phyloP scores from a whole-genome alignment of 1,284 basidiomycete genomes.

The Athelia psychrophila region DNA sequence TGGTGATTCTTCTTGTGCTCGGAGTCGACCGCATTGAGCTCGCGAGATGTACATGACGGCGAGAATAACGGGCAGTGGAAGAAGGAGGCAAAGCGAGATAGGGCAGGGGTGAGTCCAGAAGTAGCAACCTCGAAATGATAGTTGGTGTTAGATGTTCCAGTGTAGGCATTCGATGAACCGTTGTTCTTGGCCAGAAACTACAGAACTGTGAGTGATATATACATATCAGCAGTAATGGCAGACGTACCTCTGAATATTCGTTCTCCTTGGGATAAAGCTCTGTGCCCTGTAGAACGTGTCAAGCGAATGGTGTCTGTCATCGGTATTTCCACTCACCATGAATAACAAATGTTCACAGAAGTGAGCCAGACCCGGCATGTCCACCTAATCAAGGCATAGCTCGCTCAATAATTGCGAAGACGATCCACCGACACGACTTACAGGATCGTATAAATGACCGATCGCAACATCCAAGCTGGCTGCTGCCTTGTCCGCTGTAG shows the following conservation, averaged over 20 bases:
- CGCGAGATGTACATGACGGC: constrained; percentile 88
- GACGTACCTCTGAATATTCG: constrained; percentile 79
- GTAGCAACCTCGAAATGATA: constrained; percentile 94
- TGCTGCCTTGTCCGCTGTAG: constrained; percentile 90
- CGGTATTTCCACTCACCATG: constrained; percentile 58
- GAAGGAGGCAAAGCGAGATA: constrained; percentile 92
- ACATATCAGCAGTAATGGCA: constrained; percentile 2
- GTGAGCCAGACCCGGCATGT: constrained; percentile 88
- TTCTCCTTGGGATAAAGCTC: constrained; percentile 88
- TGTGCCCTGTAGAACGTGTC: constrained; percentile 52
- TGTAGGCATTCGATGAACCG: constrained; percentile 93
- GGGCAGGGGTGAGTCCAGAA: constrained; percentile 78
- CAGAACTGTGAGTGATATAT: neutral
- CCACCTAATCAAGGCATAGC: constrained; percentile 44
- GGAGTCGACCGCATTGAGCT: constrained; percentile 96
- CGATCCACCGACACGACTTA: constrained; percentile 38
- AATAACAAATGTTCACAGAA: constrained; percentile 97
- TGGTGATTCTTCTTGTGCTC: constrained; percentile 99
- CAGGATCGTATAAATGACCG: constrained; percentile 93
- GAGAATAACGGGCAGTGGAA: constrained; percentile 94
- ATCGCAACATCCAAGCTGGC: constrained; percentile 96
- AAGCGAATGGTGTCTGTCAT: neutral
- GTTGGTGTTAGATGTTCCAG: constrained; percentile 91
- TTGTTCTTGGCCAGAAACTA: constrained; percentile 90
- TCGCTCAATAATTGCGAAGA: neutral